These are phyloP conservation scores for Eleusine indica DNA, from an alignment of 176 grass and related monocot species.

Conservation along the genomic window DNA sequence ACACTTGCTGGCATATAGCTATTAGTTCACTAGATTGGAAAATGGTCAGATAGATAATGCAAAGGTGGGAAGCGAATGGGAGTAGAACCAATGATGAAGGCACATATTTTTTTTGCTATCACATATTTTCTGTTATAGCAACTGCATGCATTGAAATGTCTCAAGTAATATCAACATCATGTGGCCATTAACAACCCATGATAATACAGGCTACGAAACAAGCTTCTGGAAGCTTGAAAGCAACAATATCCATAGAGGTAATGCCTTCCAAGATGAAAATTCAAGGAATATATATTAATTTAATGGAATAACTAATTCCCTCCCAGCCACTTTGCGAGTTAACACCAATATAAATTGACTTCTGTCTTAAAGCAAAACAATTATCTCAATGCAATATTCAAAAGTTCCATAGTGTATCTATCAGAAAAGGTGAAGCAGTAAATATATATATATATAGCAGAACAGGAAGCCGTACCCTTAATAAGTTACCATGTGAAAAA, in stretches of 20 bases:
- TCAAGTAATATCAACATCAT: conserved; percentile 23
- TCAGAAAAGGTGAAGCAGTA: conserved; percentile 21
- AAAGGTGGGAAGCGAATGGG: conserved; percentile 7
- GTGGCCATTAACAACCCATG: conserved; percentile 12
- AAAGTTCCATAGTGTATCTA: conserved; percentile 22
- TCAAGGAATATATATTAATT: conserved; percentile 10
- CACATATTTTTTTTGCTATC: not conserved
- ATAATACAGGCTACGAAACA: conserved; percentile 23
- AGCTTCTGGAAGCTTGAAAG: conserved; percentile 17
- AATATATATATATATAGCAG: conserved; percentile 13
- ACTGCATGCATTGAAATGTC: not conserved
- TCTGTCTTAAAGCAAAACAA: conserved; percentile 20
- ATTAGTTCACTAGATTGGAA: conserved; percentile 16
- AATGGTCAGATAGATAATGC: not conserved
- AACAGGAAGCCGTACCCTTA: conserved; percentile 65
- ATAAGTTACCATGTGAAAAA: conserved; percentile 86
- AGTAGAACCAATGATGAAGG: not conserved
- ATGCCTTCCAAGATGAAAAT: not conserved
- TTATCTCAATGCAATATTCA: conserved; percentile 18
- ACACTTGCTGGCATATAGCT: not conserved
- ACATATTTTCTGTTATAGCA: conserved; percentile 8
- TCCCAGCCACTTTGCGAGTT: conserved; percentile 5
- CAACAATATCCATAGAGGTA: conserved; percentile 10
- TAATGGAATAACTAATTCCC: conserved; percentile 13
- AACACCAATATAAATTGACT: conserved; percentile 5